These are phyloP conservation scores for Plasmodium falciparum DNA, from an alignment of 169 alveolate genomes.

Conservation along the genomic window DNA sequence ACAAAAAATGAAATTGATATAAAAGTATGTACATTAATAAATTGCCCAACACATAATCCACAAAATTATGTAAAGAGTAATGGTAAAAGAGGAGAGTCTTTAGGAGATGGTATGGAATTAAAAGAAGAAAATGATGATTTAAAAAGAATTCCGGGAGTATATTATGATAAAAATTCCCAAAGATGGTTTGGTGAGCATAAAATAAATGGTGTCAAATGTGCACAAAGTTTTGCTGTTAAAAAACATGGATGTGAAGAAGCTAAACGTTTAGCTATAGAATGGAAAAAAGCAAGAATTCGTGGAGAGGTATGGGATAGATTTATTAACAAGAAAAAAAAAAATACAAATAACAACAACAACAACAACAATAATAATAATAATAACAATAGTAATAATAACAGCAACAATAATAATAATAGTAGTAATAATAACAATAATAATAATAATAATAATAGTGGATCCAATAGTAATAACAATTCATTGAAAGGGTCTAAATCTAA, in stretches of 20 bases:
- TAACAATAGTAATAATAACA: too few species aligned
- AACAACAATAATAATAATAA: too few species aligned
- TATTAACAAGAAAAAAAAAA: constrained; percentile 61
- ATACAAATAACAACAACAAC: constrained; percentile 6
- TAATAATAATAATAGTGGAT: too few species aligned
- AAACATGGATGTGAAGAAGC: constrained; percentile 86
- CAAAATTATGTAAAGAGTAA: constrained; percentile 35
- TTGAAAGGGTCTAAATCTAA: constrained; percentile 50
- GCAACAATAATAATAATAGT: too few species aligned
- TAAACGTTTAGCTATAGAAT: constrained; percentile 81
- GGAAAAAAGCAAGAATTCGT: constrained; percentile 77
- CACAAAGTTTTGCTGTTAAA: constrained; percentile 82
- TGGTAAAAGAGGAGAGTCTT: constrained; percentile 30
- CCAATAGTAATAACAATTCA: neutral
- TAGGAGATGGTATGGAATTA: constrained; percentile 32
- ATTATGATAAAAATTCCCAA: constrained; percentile 78
- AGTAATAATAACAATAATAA: too few species aligned
- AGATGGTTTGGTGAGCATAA: constrained; percentile 80
- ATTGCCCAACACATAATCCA: constrained; percentile 76
- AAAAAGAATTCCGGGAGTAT: constrained; percentile 77
- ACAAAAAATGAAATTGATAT: constrained; percentile 53
- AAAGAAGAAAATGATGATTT: constrained; percentile 73
- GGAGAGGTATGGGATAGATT: constrained; percentile 76
- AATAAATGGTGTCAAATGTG: constrained; percentile 77
- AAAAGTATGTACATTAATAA: constrained; percentile 50